These are phyloP conservation scores for Anthracocystis setariae DNA, from an alignment of 1,284 basidiomycete genomes.

Conservation along the genomic window DNA sequence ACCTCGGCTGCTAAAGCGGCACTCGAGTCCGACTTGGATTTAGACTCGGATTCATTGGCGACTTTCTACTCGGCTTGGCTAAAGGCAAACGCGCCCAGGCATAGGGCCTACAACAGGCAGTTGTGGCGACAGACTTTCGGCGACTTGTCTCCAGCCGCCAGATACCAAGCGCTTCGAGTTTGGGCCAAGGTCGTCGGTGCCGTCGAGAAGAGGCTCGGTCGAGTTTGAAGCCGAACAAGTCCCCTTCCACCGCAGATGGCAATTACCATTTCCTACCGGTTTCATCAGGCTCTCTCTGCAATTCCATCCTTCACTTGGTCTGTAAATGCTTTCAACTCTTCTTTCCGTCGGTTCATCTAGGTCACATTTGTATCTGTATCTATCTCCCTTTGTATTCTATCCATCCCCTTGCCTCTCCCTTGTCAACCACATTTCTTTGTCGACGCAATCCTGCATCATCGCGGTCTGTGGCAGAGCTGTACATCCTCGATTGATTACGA, in stretches of 20 bases:
- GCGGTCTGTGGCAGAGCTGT: too few relatives aligned
- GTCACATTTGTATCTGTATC: too few relatives aligned
- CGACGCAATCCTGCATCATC: too few relatives aligned
- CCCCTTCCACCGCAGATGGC: too few relatives aligned
- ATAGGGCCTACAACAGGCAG: constrained; percentile 61
- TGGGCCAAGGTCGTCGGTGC: constrained; percentile 42
- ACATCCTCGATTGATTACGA: too few relatives aligned
- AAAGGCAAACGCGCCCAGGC: constrained; percentile 50
- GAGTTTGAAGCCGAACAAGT: background rate
- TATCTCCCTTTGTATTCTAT: too few relatives aligned
- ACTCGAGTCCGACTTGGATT: constrained; percentile 27
- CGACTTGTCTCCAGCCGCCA: constrained; percentile 44
- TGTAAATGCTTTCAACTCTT: background rate
- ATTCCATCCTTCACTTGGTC: too few relatives aligned
- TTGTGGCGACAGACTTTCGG: constrained; percentile 55
- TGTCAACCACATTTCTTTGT: too few relatives aligned
- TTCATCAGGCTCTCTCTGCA: too few relatives aligned
- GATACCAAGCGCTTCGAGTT: constrained; percentile 34
- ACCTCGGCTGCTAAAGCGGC: background rate
- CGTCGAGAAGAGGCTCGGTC: constrained; percentile 21
- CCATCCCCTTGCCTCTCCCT: too few relatives aligned
- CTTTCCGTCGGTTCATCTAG: background rate
- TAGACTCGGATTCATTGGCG: constrained; percentile 47
- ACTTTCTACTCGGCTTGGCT: constrained; percentile 65
- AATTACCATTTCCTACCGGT: too few relatives aligned